A percentile compares a stretch with the other conserved stretches of the same genome.
phyloP scores from a whole-genome alignment of 495 filamentous ascomycete genomes.

The Penicillium cinerascens region DNA sequence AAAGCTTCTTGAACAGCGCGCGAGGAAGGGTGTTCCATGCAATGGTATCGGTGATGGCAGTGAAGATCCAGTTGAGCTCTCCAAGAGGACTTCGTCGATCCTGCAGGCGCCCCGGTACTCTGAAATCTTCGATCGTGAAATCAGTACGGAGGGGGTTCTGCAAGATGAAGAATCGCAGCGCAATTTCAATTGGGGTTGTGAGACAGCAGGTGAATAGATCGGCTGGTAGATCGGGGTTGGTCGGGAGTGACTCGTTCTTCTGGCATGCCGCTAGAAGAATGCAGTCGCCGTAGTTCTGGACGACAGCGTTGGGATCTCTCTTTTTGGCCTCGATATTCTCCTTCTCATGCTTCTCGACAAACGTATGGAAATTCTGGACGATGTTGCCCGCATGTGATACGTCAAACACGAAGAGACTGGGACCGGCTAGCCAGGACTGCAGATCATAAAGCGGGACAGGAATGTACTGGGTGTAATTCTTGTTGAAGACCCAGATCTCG shows the following conservation, averaged over 20 bases:
- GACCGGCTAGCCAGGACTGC: constrained; percentile 92
- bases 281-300: constrained; percentile 67
- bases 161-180: constrained; percentile 87
- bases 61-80: constrained; percentile 99
- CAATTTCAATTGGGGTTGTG: constrained; percentile 96
- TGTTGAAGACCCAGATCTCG: constrained; percentile 99
- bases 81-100: constrained; percentile 94
- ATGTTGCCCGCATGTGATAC: constrained; percentile 96
- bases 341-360: constrained; percentile 87
- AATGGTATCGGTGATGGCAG: constrained; percentile 97
- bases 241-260: constrained; percentile 86
- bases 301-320: constrained; percentile 68
- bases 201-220: constrained; percentile 96
- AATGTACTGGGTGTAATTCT: constrained; percentile 98
- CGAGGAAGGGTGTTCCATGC: constrained; percentile 93
- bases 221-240: constrained; percentile 91
- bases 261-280: constrained; percentile 93
- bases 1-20: constrained; percentile 90
- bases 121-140: constrained; percentile 74
- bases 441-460: constrained; percentile 94
- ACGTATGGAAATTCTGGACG: constrained; percentile 87
- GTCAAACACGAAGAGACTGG: constrained; percentile 95
- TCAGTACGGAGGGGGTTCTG: constrained; percentile 81
- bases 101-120: constrained; percentile 75
- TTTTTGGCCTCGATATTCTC: constrained; percentile 71